These are phyloP conservation scores for Delitschia confertaspora DNA, from an alignment of 495 filamentous ascomycete species.

Conservation along the genomic window DNA sequence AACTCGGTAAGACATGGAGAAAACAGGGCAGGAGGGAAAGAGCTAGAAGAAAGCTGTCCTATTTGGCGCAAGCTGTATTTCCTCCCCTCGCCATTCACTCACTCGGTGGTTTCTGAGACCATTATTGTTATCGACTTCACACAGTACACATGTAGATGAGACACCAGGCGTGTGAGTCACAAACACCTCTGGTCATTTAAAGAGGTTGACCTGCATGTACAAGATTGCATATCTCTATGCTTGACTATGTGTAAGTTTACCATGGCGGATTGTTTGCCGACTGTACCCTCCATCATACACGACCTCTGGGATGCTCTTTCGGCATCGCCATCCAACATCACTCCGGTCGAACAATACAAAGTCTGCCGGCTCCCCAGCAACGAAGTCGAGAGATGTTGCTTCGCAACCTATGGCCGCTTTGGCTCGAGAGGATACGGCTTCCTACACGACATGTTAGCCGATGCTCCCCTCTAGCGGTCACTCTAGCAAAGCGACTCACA, in stretches of 20 bases:
- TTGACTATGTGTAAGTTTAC: conserved; percentile 7
- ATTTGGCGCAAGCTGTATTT: no score
- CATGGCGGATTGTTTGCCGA: conserved; percentile 22
- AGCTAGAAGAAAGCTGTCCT: no score
- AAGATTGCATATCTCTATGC: not conserved
- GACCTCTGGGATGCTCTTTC: conserved; percentile 30
- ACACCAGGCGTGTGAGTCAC: no score
- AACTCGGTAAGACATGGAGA: no score
- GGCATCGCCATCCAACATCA: conserved; percentile 28
- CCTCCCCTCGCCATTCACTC: no score
- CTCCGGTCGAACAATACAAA: conserved; percentile 29
- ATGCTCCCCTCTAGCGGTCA: not conserved
- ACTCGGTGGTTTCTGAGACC: no score
- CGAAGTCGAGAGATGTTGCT: conserved; percentile 14
- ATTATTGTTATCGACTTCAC: no score
- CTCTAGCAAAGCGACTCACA: conserved; percentile 35
- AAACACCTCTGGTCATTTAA: not conserved
- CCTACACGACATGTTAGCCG: conserved; percentile 13
- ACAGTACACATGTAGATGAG: no score
- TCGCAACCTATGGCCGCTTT: conserved; percentile 40
- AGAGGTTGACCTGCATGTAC: not conserved
- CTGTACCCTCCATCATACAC: conserved; percentile 26
- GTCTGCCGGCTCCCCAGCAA: conserved; percentile 28
- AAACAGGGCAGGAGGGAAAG: no score
- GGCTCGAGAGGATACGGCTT: conserved; percentile 51